Base-by-base conservation (phyloP, 2,329 filamentous ascomycete species). In the Monascus ruber region DNA sequence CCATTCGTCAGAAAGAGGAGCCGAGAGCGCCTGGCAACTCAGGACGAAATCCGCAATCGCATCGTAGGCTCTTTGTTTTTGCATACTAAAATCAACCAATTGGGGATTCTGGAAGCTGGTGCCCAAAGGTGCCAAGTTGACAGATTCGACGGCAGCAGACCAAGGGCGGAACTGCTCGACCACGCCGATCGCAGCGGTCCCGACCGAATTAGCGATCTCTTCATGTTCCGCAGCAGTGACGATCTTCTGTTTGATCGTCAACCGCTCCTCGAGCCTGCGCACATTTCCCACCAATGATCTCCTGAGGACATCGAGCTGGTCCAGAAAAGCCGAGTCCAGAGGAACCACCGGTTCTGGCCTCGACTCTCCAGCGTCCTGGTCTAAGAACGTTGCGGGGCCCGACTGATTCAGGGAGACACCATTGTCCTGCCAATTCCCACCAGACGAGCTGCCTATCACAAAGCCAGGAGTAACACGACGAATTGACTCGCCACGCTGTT, bases 31-130 rank as follows among this genome's bases (percentile, higher is more conserved):
- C 63, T 98, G 91, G 54, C 88, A 95, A 42, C 82, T 79, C 36
- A 94, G 66, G 4, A 96, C 67, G 26, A 98, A 74, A 58, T 96
- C 91, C 6, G 87, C 88, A 40, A 94, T 83, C 42, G 87, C 83
- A 61, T 96, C 91, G 62, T 96, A 96, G 11, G 94, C 71, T 50
- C 83, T 84, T 60, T 98, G 91, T 64, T 96, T 96, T 59, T 94
- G 85, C 27, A 81, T 76, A 53, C 80, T 81, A 59, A 95, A 95
- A 50, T 96, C 91, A 35, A 79, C 74, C 27, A 96, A 67, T 51
- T 93, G 85, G 0, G 87, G 86, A 33, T 83, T 89, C 57, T 89
- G 84, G 48, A 88, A 81, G 42, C 75, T 81, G 42, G 82, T 81
- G 32, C 80, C 81, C 2, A 96, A 68, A 1, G 83, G 77, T 0